A percentile compares a stretch with the other conserved stretches of the same genome.
These are phyloP conservation scores for Caryopteris hybrid DNA, from an alignment of 305 asterid genomes.

Conservation along the genomic window DNA sequence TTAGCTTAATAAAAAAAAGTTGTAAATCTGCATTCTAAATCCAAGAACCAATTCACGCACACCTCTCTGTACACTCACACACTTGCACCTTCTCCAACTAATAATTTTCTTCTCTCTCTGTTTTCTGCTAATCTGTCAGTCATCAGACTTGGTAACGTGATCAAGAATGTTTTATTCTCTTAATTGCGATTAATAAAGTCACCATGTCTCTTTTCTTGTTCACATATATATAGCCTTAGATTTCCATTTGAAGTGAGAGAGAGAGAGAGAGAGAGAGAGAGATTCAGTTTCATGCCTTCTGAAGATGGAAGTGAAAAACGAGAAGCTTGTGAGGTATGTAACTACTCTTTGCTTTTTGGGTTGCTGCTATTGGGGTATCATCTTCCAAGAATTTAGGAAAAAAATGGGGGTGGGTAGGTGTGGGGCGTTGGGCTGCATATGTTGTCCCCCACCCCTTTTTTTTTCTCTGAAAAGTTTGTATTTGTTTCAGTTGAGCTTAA, in stretches of 20 bases:
- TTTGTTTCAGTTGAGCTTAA: conserved; percentile 11
- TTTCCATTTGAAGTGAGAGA: conserved; percentile 8
- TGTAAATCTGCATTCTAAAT: conserved; percentile 12
- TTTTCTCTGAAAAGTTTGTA: background rate
- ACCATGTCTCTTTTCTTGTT: conserved; percentile 8
- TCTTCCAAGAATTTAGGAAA: background rate
- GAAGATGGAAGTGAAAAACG: conserved; percentile 45
- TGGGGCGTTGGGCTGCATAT: too few species aligned
- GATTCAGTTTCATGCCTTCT: conserved; percentile 21
- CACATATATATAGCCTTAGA: background rate
- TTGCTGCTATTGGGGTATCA: conserved; percentile 1
- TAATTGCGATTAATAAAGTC: conserved; percentile 24
- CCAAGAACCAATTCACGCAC: conserved; percentile 24
- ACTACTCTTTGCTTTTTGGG: background rate
- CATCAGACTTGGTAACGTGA: conserved; percentile 15
- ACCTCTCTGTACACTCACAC: too few species aligned
- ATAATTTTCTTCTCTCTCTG: background rate
- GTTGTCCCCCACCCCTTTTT: too few species aligned
- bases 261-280: conserved; percentile 12
- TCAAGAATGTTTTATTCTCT: conserved; percentile 35
- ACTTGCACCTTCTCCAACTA: conserved; percentile 6
- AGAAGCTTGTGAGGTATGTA: conserved; percentile 54
- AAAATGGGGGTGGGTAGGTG: background rate
- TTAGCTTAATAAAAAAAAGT: background rate
- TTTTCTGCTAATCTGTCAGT: conserved; percentile 22